Percentiles rank a stretch among this genome's conserved stretches.
Evolutionary conservation across 352 stramenopile genomes (phyloP).

Genomic region (Globisporangium cylindrosporum): DNA sequence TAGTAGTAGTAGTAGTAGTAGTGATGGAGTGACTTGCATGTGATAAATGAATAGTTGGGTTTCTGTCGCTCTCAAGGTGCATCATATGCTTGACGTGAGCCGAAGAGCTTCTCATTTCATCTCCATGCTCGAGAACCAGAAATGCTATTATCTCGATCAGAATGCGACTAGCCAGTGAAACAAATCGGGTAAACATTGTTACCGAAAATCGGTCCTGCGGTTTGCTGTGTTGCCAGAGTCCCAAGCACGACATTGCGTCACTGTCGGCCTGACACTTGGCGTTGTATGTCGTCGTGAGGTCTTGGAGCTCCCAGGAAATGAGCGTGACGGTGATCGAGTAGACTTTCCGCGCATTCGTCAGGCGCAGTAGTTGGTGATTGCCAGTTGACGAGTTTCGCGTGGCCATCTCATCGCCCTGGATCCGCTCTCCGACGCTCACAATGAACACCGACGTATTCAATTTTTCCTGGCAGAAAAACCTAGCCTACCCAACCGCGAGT

Average conservation of each 20-base stretch:
- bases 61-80: too few relatives aligned
- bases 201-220: too few relatives aligned
- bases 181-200: too few relatives aligned
- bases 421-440: background rate
- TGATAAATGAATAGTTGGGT: background rate
- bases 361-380: too few relatives aligned
- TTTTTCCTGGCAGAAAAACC: background rate
- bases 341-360: background rate
- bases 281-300: background rate
- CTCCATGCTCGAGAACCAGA: too few relatives aligned
- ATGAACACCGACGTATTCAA: background rate
- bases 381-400: too few relatives aligned
- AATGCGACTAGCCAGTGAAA: too few relatives aligned
- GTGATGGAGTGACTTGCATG: background rate
- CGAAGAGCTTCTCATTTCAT: too few relatives aligned
- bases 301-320: background rate
- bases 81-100: too few relatives aligned
- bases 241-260: background rate
- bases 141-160: too few relatives aligned
- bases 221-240: background rate
- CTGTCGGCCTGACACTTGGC: background rate
- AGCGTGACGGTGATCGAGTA: background rate
- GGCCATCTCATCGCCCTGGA: background rate
- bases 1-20: too few relatives aligned
- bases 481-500: background rate